These are phyloP conservation scores for Amanita muscaria DNA, from an alignment of 768 basidiomycete genomes.

Conservation along the genomic window DNA sequence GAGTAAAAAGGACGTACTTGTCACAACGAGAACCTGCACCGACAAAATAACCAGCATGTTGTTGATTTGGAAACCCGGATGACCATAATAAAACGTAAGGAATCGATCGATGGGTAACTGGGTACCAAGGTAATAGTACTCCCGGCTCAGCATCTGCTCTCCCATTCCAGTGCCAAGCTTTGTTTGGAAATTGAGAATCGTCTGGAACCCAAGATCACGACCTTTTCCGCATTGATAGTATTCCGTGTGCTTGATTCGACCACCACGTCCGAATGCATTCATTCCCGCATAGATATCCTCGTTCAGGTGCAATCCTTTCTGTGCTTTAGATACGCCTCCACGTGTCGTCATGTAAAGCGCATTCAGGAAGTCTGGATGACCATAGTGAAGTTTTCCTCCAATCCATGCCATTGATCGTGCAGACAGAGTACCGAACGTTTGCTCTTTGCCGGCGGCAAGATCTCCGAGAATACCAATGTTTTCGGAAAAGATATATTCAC, in stretches of 20 bases:
- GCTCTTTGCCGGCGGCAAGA: constrained; percentile 97
- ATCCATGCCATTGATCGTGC: constrained; percentile 95
- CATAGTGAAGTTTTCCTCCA: constrained; percentile 97
- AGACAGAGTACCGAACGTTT: constrained; percentile 97
- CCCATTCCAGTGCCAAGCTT: constrained; percentile 99
- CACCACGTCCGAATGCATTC: constrained; percentile 95
- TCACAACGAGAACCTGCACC: constrained; percentile 90
- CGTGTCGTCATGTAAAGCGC: constrained; percentile 97
- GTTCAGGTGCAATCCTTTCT: constrained; percentile 98
- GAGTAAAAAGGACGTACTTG: constrained; percentile 46
- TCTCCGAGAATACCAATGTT: constrained; percentile 99
- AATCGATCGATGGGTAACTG: constrained; percentile 97
- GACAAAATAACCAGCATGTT: constrained; percentile 98
- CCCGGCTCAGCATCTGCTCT: constrained; percentile 97
- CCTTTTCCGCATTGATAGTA: constrained; percentile 99
- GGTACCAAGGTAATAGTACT: constrained; percentile 98
- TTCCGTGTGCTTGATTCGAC: constrained; percentile 97
- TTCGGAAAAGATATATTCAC: constrained; percentile 99
- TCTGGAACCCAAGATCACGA: constrained; percentile 96
- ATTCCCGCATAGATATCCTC: constrained; percentile 99
- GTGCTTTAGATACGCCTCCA: constrained; percentile 97
- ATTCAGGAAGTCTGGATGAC: constrained; percentile 98
- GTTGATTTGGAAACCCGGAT: constrained; percentile 99
- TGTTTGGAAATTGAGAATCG: constrained; percentile 98
- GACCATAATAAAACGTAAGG: constrained; percentile 99